phyloP scores from a whole-genome alignment of 768 basidiomycete species.

The Tricholoma sp. region DNA sequence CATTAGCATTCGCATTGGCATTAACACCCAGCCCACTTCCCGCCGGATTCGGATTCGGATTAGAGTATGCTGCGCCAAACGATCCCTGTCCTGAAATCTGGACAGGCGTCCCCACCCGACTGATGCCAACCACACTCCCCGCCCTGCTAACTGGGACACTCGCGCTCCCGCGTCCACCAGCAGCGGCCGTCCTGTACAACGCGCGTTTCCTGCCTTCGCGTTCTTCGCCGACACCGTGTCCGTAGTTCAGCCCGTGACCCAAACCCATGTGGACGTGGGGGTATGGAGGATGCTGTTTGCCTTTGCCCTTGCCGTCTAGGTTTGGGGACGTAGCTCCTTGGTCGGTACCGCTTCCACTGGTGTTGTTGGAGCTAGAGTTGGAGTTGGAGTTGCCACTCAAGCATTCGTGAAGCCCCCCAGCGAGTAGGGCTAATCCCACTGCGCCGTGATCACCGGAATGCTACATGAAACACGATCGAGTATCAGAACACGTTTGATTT shows the following conservation, averaged over 20 bases:
- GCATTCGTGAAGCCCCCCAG: conserved; percentile 59
- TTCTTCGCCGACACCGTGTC: conserved; percentile 11
- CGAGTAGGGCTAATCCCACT: conserved; percentile 78
- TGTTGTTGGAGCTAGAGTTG: background rate
- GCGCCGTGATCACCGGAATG: conserved; percentile 95
- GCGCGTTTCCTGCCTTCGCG: conserved; percentile 15
- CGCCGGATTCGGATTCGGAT: background rate
- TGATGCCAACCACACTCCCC: conserved; percentile 20
- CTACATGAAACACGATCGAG: background rate
- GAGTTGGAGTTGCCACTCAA: conserved; percentile 11
- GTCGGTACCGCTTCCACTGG: background rate
- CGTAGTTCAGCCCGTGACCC: background rate
- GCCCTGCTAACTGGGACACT: conserved; percentile 33
- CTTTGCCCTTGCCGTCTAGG: conserved; percentile 9
- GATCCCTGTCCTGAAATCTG: background rate
- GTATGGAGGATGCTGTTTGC: conserved; percentile 1
- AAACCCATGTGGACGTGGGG: background rate
- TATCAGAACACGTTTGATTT: background rate
- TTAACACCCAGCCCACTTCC: background rate
- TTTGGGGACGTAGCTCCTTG: conserved; percentile 13
- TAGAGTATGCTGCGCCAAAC: background rate
- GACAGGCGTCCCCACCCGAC: conserved; percentile 30
- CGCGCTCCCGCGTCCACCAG: conserved; percentile 16
- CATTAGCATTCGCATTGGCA: conserved; percentile 8
- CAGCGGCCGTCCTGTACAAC: conserved; percentile 2